Percentiles rank a stretch among this genome's conserved stretches.
Evolutionary conservation across 495 filamentous ascomycete genomes (phyloP).

Genomic region (Daldinia childiae): DNA sequence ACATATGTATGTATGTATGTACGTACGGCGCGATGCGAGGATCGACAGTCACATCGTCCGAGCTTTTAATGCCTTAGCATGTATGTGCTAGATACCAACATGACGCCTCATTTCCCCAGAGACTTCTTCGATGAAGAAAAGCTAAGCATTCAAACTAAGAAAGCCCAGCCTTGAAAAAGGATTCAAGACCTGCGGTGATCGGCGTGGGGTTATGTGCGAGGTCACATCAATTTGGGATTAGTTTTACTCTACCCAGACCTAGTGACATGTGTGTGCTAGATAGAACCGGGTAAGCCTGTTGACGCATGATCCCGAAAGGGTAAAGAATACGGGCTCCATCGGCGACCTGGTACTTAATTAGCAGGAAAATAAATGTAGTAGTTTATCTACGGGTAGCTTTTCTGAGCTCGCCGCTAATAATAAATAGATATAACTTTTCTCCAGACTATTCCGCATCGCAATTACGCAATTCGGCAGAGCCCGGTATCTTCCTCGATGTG

Average conservation of each 20-base stretch:
- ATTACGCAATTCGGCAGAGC: constrained; percentile 18
- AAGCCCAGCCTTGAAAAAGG: constrained; percentile 20
- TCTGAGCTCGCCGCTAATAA: background rate
- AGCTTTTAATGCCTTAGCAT: constrained; percentile 42
- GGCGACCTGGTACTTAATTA: constrained; percentile 35
- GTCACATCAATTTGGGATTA: constrained; percentile 42
- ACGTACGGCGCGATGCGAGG: constrained; percentile 41
- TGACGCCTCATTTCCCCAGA: constrained; percentile 44
- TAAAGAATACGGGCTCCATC: constrained; percentile 30
- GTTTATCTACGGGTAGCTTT: constrained; percentile 14
- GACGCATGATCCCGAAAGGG: constrained; percentile 42
- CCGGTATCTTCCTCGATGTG: constrained; percentile 10
- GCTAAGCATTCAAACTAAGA: constrained; percentile 28
- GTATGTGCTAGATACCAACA: constrained; percentile 32
- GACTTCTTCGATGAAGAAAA: constrained; percentile 28
- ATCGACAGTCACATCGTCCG: constrained; percentile 46
- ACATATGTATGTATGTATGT: constrained; percentile 25
- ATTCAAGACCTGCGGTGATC: constrained; percentile 42
- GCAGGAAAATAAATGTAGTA: constrained; percentile 22
- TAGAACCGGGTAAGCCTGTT: constrained; percentile 43
- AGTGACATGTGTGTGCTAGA: constrained; percentile 40
- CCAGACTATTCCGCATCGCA: constrained; percentile 24
- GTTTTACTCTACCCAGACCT: constrained; percentile 36
- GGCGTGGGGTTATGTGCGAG: constrained; percentile 40
- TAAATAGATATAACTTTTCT: constrained; percentile 2